Base-by-base conservation (phyloP, 2,329 filamentous ascomycete species). In the Phialocephala subalpina region DNA sequence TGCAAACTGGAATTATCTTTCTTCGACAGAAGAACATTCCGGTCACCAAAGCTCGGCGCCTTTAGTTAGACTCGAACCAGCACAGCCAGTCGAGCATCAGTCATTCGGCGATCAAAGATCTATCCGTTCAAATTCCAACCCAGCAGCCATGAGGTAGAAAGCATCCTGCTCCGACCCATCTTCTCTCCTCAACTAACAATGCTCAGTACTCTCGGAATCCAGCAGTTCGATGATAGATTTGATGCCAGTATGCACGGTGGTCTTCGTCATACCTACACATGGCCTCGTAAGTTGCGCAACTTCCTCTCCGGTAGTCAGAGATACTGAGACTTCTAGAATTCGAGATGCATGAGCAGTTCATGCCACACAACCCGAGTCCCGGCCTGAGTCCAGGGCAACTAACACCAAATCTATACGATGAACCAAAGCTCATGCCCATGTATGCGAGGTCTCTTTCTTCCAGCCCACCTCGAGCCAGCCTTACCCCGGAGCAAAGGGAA, bases 401-500 rank as follows among this genome's bases (percentile, higher is more conserved):
- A 61, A 70, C 73, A 47, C 71, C 71, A 5, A 63, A 60, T 14
- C 20, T 70, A 53, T 75, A 73, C 67, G 71, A 75, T 40, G 75
- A 77, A 58, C 68, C 72, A 18, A 76, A 76, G 49, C 67, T 75
- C 45, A 69, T 74, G 63, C 74, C 74, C 16, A 67, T 73, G 22
- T 77, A 75, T 65, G 62, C 75, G 57, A 73, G 76, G 63, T 77
- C 77, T 42, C 62, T 75, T 55, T 87, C 86, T 45, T 83, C 83
- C 25, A 90, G 87, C 77, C 87, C 87, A 29, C 85, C 86, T 6
- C 82, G 83, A 68, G 78, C 78, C 55, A 80, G 79, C 42, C 80
- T 89, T 73, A 87, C 86, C 6, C 79, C 85, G 7, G 86, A 89
- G 74, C 86, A 89, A 75, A 83, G 87, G 68, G 87, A 88, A 73